Evolutionary conservation across 2,329 filamentous ascomycete species (phyloP).

Genomic region (Lecanoromycetidae sp.): DNA sequence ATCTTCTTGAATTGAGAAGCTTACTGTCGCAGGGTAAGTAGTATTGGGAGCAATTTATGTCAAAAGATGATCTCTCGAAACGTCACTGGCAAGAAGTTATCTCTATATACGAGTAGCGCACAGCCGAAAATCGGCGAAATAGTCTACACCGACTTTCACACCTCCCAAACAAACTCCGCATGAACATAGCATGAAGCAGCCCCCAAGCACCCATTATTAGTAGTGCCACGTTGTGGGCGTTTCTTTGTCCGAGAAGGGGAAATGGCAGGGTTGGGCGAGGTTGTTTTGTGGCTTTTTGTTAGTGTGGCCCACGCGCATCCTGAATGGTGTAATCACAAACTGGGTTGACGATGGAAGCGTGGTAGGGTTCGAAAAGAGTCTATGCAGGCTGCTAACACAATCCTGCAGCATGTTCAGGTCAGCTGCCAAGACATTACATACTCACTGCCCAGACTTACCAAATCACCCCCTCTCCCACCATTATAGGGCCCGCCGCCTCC

Average conservation of each 20-base stretch:
- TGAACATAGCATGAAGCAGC: conserved; percentile 5
- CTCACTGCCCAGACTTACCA: conserved; percentile 4
- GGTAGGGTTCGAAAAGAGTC: too few species aligned
- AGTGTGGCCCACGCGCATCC: neutral
- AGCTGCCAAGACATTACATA: conserved; percentile 12
- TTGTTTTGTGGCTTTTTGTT: conserved; percentile 1
- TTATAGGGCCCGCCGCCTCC: too few species aligned
- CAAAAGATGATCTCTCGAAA: neutral
- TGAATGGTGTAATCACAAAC: too few species aligned
- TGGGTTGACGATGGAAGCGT: too few species aligned
- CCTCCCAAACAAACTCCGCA: conserved; percentile 6
- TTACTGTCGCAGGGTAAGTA: neutral
- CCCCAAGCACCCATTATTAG: conserved; percentile 8
- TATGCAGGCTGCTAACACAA: neutral
- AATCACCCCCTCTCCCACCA: conserved; percentile 6
- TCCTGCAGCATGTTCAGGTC: conserved; percentile 10
- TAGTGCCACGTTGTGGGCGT: conserved; percentile 9
- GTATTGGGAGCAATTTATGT: conserved; percentile 1
- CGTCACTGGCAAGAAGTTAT: neutral
- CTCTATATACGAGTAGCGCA: conserved; percentile 9
- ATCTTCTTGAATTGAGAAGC: neutral
- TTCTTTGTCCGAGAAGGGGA: neutral
- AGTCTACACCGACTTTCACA: conserved; percentile 11
- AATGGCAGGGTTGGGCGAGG: neutral
- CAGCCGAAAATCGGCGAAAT: neutral